These are phyloP conservation scores for Colletotrichum horii DNA, from an alignment of 2,329 filamentous ascomycete genomes.

Conservation along the genomic window DNA sequence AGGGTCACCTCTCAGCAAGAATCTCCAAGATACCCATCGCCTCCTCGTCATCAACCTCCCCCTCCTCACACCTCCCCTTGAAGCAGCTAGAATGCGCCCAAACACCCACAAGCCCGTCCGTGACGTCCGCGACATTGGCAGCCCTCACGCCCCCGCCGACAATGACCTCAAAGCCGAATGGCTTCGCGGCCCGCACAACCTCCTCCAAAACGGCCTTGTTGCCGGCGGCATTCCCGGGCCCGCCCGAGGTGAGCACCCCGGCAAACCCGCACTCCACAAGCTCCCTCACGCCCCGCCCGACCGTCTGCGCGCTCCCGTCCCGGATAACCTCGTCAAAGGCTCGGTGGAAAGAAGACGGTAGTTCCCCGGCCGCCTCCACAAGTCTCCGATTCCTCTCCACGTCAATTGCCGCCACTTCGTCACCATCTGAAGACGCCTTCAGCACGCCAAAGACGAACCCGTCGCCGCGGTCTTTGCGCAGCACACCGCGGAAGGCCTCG, in stretches of 20 bases:
- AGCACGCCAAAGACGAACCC: constrained; percentile 64
- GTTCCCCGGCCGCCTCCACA: constrained; percentile 44
- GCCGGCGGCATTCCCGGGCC: constrained; percentile 42
- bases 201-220: constrained; percentile 42
- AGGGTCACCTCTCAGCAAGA: background rate
- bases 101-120: constrained; percentile 31
- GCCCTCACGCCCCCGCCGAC: constrained; percentile 57
- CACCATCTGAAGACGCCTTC: background rate
- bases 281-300: constrained; percentile 33
- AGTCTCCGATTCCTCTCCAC: constrained; percentile 43
- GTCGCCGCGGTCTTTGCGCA: constrained; percentile 49
- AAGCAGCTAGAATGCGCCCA: constrained; percentile 58
- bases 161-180: constrained; percentile 49
- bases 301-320: constrained; percentile 19
- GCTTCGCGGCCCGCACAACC: constrained; percentile 32
- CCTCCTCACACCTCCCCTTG: constrained; percentile 1
- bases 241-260: constrained; percentile 59
- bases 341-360: constrained; percentile 58
- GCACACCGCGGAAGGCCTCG: constrained; percentile 36
- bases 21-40: constrained; percentile 14
- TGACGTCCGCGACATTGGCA: constrained; percentile 38
- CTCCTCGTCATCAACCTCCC: constrained; percentile 14
- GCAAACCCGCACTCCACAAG: constrained; percentile 51
- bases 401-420: constrained; percentile 42
- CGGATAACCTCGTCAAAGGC: constrained; percentile 57